phyloP scores from a whole-genome alignment of 495 filamentous ascomycete genomes.

The Annulohypoxylon stygium region DNA sequence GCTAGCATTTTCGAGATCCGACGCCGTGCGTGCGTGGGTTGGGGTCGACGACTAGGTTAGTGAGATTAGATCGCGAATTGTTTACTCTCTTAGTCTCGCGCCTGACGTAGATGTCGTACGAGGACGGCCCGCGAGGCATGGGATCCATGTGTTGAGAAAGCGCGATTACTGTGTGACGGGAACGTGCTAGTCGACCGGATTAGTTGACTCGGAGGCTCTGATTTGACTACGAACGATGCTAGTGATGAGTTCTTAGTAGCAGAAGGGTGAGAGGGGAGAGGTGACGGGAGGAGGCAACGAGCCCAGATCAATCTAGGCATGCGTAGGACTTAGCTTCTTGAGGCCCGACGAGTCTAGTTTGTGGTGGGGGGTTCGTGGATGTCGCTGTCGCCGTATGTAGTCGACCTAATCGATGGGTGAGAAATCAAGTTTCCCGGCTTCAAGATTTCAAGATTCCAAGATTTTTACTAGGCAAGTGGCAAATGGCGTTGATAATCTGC shows the following conservation, averaged over 20 bases:
- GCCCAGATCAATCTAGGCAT: conserved; percentile 3
- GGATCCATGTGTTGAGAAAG: not conserved
- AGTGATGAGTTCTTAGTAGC: not conserved
- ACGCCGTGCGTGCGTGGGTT: no score
- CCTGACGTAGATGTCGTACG: not conserved
- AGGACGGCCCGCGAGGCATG: not conserved
- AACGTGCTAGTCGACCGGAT: not conserved
- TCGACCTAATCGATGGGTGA: not conserved
- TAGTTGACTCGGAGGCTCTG: not conserved
- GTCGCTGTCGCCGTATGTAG: conserved; percentile 1
- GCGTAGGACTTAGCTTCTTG: not conserved
- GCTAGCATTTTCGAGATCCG: no score
- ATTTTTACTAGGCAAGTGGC: not conserved
- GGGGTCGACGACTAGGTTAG: not conserved
- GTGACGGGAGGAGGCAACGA: not conserved
- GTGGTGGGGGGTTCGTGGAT: not conserved
- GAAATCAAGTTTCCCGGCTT: conserved; percentile 1
- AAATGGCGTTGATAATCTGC: not conserved
- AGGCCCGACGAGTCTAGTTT: not conserved
- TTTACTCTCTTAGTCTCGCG: not conserved
- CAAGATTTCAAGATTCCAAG: not conserved
- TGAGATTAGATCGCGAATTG: not conserved
- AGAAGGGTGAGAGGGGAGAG: not conserved
- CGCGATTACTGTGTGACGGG: not conserved
- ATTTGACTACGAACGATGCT: not conserved